Evolutionary conservation across 345 rosid species (phyloP).

Genomic region (Orychophragmus violaceus): DNA sequence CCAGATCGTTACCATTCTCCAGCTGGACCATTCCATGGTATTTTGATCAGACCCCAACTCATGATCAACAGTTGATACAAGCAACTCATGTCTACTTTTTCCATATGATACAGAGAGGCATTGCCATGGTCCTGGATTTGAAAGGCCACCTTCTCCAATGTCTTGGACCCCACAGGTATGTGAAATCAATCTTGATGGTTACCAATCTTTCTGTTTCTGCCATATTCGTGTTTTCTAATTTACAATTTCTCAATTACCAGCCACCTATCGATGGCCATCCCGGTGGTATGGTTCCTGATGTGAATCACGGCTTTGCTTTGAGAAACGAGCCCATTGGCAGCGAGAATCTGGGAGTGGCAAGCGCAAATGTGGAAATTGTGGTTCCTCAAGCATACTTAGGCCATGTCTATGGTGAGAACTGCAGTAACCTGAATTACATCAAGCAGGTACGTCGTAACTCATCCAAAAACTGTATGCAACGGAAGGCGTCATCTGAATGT

Average conservation of each 20-base stretch:
- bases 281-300: slow-evolving; percentile 52
- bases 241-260: background rate
- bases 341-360: no score
- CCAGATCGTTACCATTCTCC: slow-evolving; percentile 57
- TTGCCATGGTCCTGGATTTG: slow-evolving; percentile 64
- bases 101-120: slow-evolving; percentile 47
- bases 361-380: no score
- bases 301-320: slow-evolving; percentile 39
- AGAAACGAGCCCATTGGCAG: slow-evolving; percentile 52
- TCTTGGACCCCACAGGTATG: slow-evolving; percentile 71
- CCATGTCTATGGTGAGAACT: slow-evolving; percentile 67
- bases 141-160: slow-evolving; percentile 63
- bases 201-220: no score
- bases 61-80: slow-evolving; percentile 36
- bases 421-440: slow-evolving; percentile 51
- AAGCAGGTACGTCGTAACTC: slow-evolving; percentile 42
- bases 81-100: slow-evolving; percentile 31
- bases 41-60: slow-evolving; percentile 34
- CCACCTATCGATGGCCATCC: no score
- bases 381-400: slow-evolving; percentile 55
- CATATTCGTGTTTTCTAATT: no score
- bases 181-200: background rate
- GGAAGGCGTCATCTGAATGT: slow-evolving; percentile 5
- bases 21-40: slow-evolving; percentile 46
- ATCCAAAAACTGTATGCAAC: background rate